Percentiles rank a stretch among this genome's conserved stretches.
Conservation (phyloP, 1,284 basidiomycete species). For the Boletus subluridellus region DNA sequence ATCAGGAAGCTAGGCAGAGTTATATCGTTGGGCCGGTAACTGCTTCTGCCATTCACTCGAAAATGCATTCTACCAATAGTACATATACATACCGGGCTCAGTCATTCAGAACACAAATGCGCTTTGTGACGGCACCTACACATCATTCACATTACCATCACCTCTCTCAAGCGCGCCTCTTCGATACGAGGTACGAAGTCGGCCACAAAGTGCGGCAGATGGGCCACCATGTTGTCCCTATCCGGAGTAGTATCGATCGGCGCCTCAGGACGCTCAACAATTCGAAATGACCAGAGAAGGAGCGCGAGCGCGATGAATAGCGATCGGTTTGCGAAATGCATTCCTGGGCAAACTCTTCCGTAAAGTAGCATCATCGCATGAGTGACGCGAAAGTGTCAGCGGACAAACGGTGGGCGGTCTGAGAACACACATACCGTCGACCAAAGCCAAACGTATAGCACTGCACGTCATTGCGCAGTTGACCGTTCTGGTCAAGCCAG, state of each 20-base stretch:
- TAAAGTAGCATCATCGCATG: constrained; percentile 11
- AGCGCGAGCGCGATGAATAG: constrained; percentile 19
- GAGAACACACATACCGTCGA: constrained; percentile 38
- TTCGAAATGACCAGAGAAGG: constrained; percentile 27
- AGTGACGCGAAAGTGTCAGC: neutral
- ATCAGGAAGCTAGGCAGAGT: no score
- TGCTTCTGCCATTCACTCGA: no score
- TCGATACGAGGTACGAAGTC: no score
- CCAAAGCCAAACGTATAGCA: no score
- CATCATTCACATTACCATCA: neutral
- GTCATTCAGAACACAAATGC: neutral
- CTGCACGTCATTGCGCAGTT: no score
- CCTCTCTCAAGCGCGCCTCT: no score
- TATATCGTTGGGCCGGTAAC: no score
- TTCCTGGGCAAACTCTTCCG: constrained; percentile 23
- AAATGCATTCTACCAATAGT: no score
- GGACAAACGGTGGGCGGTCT: neutral
- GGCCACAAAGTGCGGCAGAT: constrained; percentile 12
- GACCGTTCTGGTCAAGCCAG: no score
- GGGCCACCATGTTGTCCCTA: constrained; percentile 10
- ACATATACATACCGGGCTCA: no score
- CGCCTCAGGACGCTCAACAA: constrained; percentile 13
- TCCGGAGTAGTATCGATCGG: constrained; percentile 19
- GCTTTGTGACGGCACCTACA: neutral
- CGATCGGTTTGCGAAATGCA: constrained; percentile 24